A percentile compares a stretch with the other conserved stretches of the same genome.
Conservation (phyloP, 2,329 filamentous ascomycete species). For the Lomentospora prolificans region DNA sequence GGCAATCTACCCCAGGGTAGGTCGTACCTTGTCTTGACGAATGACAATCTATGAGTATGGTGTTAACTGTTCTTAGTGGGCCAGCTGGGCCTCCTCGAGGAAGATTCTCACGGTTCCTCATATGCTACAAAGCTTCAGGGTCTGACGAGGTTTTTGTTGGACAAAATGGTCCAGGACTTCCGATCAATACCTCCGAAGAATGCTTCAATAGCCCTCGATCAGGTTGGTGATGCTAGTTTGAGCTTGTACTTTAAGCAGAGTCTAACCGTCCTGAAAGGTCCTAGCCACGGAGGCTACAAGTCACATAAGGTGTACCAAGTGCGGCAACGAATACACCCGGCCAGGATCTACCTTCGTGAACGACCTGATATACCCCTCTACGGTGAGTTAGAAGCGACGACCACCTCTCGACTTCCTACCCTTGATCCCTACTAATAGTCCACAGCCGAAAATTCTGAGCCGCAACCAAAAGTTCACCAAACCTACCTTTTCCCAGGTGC, state of each 20-base stretch:
- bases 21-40: slow-evolving; percentile 12
- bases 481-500: slow-evolving; percentile 73
- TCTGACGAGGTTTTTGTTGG: slow-evolving; percentile 75
- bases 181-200: slow-evolving; percentile 49
- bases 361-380: slow-evolving; percentile 71
- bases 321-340: slow-evolving; percentile 74
- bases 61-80: too few species aligned
- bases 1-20: slow-evolving; percentile 68
- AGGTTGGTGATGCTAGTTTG: slow-evolving; percentile 30
- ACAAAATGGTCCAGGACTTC: slow-evolving; percentile 70
- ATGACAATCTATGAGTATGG: too few species aligned
- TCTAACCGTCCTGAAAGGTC: slow-evolving; percentile 19
- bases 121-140: slow-evolving; percentile 77
- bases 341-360: slow-evolving; percentile 73
- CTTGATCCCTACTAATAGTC: slow-evolving; percentile 13
- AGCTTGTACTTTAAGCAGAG: neutral
- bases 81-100: slow-evolving; percentile 73
- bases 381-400: slow-evolving; percentile 25
- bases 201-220: slow-evolving; percentile 56
- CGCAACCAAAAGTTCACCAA: slow-evolving; percentile 42
- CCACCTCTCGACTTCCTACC: neutral
- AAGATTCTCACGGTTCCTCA: slow-evolving; percentile 63
- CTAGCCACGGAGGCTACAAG: slow-evolving; percentile 63
- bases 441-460: slow-evolving; percentile 17
- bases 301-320: slow-evolving; percentile 76